Evolutionary conservation across 2,329 filamentous ascomycete species (phyloP).

Genomic region (Camillea tinctor): DNA sequence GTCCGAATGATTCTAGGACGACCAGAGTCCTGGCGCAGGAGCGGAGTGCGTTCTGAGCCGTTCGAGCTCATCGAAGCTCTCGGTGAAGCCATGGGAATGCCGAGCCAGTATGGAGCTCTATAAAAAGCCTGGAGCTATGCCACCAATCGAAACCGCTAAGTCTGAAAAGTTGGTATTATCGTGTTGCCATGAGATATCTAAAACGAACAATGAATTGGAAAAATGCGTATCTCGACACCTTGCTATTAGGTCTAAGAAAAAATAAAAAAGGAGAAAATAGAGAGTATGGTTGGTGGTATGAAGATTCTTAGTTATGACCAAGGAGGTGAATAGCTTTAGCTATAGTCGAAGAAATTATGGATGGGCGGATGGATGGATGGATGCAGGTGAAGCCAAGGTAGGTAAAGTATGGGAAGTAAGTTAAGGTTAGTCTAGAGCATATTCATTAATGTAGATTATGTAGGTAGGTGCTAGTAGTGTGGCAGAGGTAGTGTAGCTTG

Average conservation of each 20-base stretch:
- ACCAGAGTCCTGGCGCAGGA: constrained; percentile 30
- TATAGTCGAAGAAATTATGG: too few relatives aligned
- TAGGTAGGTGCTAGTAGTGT: too few relatives aligned
- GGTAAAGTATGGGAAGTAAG: neutral
- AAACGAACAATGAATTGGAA: constrained; percentile 1
- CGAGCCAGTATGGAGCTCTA: neutral
- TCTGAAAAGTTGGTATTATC: constrained; percentile 12
- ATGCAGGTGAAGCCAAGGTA: neutral
- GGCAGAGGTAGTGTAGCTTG: neutral
- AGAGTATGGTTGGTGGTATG: too few relatives aligned
- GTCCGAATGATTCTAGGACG: constrained; percentile 54
- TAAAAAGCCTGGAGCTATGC: constrained; percentile 5
- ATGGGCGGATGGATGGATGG: too few relatives aligned
- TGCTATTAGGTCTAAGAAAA: neutral
- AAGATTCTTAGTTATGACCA: neutral
- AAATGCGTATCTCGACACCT: neutral
- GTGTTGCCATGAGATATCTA: constrained; percentile 14
- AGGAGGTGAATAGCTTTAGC: neutral
- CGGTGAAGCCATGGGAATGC: constrained; percentile 25
- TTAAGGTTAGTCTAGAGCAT: neutral
- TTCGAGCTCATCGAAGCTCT: constrained; percentile 22
- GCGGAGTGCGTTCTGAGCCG: constrained; percentile 32
- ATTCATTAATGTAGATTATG: too few relatives aligned
- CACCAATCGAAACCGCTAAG: neutral
- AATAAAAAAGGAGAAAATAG: too few relatives aligned